phyloP scores from a whole-genome alignment of 805 yeast species.

The Jamesozyma jinghongensis region DNA sequence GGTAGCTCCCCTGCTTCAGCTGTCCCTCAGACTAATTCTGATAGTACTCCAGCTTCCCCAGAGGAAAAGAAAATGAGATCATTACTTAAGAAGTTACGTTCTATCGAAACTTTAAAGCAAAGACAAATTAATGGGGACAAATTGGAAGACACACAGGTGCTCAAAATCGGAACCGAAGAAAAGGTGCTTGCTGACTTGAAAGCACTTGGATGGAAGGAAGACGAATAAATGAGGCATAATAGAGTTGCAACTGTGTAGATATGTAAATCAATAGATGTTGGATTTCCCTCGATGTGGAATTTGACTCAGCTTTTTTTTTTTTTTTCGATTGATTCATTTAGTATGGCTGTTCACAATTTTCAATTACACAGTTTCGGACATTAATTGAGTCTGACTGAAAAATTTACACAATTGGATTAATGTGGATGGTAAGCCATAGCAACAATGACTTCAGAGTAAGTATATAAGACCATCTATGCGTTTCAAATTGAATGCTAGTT shows the following conservation, averaged over 20 bases:
- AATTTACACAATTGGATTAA: not conserved
- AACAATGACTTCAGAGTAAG: too few relatives aligned
- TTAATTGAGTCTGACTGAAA: not conserved
- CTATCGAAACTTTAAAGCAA: constrained; percentile 84
- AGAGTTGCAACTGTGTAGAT: too few relatives aligned
- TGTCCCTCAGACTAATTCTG: constrained; percentile 5
- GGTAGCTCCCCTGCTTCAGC: constrained; percentile 11
- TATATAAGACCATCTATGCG: too few relatives aligned
- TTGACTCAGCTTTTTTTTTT: too few relatives aligned
- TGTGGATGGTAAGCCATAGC: too few relatives aligned
- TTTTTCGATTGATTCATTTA: too few relatives aligned
- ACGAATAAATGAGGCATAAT: constrained; percentile 5
- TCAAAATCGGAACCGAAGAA: constrained; percentile 81
- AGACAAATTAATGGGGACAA: constrained; percentile 77
- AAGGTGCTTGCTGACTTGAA: constrained; percentile 68
- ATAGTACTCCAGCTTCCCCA: constrained; percentile 34
- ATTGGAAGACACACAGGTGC: constrained; percentile 85
- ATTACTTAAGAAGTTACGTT: constrained; percentile 83
- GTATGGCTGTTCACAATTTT: not conserved
- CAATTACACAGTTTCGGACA: not conserved
- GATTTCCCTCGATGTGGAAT: too few relatives aligned
- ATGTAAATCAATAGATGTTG: too few relatives aligned
- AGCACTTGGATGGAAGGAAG: constrained; percentile 62
- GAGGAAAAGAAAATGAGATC: constrained; percentile 93
- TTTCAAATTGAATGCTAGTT: too few relatives aligned